A percentile compares a stretch with the other conserved stretches of the same genome.
Evolutionary conservation across 2,329 filamentous ascomycete species (phyloP).

Genomic region (Sordariomycetes sp.): DNA sequence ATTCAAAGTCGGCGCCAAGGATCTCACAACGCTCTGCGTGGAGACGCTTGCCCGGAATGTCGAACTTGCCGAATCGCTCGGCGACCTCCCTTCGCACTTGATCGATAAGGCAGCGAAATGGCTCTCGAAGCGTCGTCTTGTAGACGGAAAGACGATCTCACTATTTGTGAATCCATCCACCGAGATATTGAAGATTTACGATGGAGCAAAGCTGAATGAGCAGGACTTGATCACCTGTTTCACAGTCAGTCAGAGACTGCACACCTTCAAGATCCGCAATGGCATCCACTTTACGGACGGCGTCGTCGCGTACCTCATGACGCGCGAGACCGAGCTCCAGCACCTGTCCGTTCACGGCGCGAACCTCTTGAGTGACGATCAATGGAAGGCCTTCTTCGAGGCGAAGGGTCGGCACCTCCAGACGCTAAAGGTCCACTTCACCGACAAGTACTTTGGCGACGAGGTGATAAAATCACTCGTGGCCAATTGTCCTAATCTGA

Average conservation of each 20-base stretch:
- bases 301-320: slow-evolving; percentile 68
- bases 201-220: slow-evolving; percentile 49
- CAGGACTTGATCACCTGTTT: slow-evolving; percentile 76
- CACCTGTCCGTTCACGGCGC: slow-evolving; percentile 69
- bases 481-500: slow-evolving; percentile 51
- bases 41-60: slow-evolving; percentile 51
- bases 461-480: slow-evolving; percentile 50
- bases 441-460: slow-evolving; percentile 71
- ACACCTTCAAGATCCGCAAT: slow-evolving; percentile 62
- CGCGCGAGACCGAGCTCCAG: slow-evolving; percentile 55
- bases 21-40: slow-evolving; percentile 49
- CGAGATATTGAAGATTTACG: slow-evolving; percentile 41
- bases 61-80: slow-evolving; percentile 46
- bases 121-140: slow-evolving; percentile 45
- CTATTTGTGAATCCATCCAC: slow-evolving; percentile 41
- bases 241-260: slow-evolving; percentile 55
- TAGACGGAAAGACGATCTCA: slow-evolving; percentile 38
- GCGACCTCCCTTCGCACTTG: slow-evolving; percentile 38
- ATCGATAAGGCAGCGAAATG: slow-evolving; percentile 47
- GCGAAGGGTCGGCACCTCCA: slow-evolving; percentile 52
- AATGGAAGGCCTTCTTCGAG: slow-evolving; percentile 59
- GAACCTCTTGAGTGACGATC: slow-evolving; percentile 66
- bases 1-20: slow-evolving; percentile 51
- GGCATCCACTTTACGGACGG: slow-evolving; percentile 86
- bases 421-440: slow-evolving; percentile 65